phyloP scores from a whole-genome alignment of 2,329 filamentous ascomycete species.

The Cladorrhinum sp. region DNA sequence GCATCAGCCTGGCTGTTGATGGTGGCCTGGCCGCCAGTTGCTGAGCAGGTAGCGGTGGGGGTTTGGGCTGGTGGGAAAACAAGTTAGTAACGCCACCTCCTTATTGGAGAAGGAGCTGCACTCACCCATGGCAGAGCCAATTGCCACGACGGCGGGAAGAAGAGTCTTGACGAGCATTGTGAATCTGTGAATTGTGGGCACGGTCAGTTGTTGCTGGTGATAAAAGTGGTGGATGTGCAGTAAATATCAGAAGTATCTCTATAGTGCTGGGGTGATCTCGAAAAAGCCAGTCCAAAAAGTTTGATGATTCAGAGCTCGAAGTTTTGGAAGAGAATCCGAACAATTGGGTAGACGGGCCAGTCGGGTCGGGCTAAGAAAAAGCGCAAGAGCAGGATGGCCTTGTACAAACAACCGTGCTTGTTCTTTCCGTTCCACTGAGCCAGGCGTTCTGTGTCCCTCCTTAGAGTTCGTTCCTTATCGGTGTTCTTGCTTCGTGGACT shows the following conservation, averaged over 20 bases:
- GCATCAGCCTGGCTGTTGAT: slow-evolving; percentile 64
- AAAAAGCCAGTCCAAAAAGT: slow-evolving; percentile 23
- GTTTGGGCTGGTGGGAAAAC: slow-evolving; percentile 32
- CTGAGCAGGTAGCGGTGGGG: slow-evolving; percentile 31
- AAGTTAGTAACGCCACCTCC: slow-evolving; percentile 12
- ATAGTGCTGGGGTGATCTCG: slow-evolving; percentile 13
- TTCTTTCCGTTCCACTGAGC: neutral
- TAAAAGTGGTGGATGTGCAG: slow-evolving; percentile 6
- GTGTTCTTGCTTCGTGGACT: neutral
- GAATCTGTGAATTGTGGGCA: slow-evolving; percentile 27
- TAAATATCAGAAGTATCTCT: slow-evolving; percentile 22
- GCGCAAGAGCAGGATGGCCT: neutral
- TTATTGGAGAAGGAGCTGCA: neutral
- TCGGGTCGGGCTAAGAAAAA: slow-evolving; percentile 1
- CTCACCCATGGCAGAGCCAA: slow-evolving; percentile 31
- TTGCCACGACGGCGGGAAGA: slow-evolving; percentile 40
- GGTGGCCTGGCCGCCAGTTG: slow-evolving; percentile 40
- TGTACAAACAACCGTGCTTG: neutral
- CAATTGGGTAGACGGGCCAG: slow-evolving; percentile 1
- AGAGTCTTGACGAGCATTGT: slow-evolving; percentile 45
- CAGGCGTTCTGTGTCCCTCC: neutral
- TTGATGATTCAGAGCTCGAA: slow-evolving; percentile 13
- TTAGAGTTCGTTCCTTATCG: neutral
- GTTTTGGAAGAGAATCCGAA: slow-evolving; percentile 2
- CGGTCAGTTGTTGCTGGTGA: slow-evolving; percentile 7